Percentiles rank a stretch among this genome's conserved stretches.
Conservation (phyloP, 2,329 filamentous ascomycete species). For the Fusarium tanahbumbuense region DNA sequence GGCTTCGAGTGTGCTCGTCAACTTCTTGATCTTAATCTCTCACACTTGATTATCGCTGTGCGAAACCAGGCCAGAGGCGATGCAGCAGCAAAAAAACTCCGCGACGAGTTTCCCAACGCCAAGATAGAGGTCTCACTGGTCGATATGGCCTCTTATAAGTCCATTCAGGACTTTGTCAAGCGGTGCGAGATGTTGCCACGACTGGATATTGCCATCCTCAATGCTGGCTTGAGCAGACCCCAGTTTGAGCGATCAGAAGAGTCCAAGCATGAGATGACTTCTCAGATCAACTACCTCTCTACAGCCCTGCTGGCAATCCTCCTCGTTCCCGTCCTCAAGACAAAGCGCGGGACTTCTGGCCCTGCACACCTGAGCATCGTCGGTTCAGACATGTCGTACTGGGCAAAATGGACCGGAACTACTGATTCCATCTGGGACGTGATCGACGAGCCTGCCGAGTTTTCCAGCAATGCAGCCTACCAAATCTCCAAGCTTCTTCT, state of each 20-base stretch:
- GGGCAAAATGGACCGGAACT: conserved; percentile 38
- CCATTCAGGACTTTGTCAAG: conserved; percentile 55
- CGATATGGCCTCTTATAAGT: conserved; percentile 61
- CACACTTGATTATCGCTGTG: conserved; percentile 60
- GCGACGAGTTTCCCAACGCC: conserved; percentile 47
- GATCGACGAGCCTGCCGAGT: conserved; percentile 34
- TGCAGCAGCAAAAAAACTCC: conserved; percentile 48
- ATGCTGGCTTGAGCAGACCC: conserved; percentile 55
- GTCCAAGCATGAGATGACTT: conserved; percentile 54
- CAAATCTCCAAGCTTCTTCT: conserved; percentile 50
- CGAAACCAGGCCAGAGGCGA: conserved; percentile 58
- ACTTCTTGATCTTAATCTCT: conserved; percentile 55
- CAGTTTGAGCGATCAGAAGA: conserved; percentile 45
- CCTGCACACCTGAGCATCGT: conserved; percentile 48
- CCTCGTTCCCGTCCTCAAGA: conserved; percentile 50
- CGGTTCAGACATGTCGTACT: conserved; percentile 48
- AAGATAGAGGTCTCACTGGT: conserved; percentile 60
- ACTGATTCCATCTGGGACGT: conserved; percentile 42
- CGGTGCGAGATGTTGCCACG: conserved; percentile 50
- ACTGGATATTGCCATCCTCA: conserved; percentile 60
- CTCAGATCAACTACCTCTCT: conserved; percentile 57
- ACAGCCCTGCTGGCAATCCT: conserved; percentile 50
- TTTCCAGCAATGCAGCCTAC: conserved; percentile 29
- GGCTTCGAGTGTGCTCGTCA: conserved; percentile 60
- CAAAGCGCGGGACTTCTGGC: conserved; percentile 31